These are phyloP conservation scores for Tinospora cordifolia DNA, from an alignment of 164 flowering plant species.

Conservation along the genomic window DNA sequence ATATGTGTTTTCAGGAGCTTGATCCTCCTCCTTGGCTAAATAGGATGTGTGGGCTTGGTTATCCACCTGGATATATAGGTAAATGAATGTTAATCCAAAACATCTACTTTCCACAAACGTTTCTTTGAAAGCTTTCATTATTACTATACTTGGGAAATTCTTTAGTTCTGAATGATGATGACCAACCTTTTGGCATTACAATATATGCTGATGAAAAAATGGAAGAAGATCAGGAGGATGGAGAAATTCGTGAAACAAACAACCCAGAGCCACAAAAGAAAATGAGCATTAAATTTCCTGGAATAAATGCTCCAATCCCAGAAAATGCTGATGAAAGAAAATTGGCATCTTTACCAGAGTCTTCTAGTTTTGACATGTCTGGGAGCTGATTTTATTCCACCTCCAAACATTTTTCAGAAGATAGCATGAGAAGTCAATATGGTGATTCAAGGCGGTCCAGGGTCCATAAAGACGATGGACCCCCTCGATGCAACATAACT, in stretches of 20 bases:
- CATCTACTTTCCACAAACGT: not conserved
- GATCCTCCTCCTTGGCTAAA: slow-evolving; percentile 99
- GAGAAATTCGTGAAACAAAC: slow-evolving; percentile 48
- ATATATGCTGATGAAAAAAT: slow-evolving; percentile 59
- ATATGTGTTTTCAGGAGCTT: slow-evolving; percentile 53
- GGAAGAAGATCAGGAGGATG: slow-evolving; percentile 52
- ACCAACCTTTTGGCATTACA: slow-evolving; percentile 74
- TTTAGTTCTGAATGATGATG: slow-evolving; percentile 44
- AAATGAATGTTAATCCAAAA: slow-evolving; percentile 5
- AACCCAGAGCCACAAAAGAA: slow-evolving; percentile 35
- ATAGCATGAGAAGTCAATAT: slow-evolving; percentile 25
- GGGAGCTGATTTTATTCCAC: slow-evolving; percentile 30
- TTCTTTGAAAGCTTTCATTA: slow-evolving; percentile 1
- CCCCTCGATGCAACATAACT: slow-evolving; percentile 43
- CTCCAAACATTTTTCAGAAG: slow-evolving; percentile 31
- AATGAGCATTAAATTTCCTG: slow-evolving; percentile 78
- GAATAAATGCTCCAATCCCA: slow-evolving; percentile 92
- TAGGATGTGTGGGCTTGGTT: slow-evolving; percentile 93
- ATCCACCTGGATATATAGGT: slow-evolving; percentile 97
- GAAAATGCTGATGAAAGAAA: slow-evolving; percentile 61
- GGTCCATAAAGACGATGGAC: slow-evolving; percentile 51
- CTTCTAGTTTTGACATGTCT: slow-evolving; percentile 24
- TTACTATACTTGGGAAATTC: not conserved
- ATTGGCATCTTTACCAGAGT: slow-evolving; percentile 40
- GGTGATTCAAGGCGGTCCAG: slow-evolving; percentile 38